A percentile compares a stretch with the other conserved stretches of the same genome.
These are phyloP conservation scores for Acanthamoeba castellanii DNA, from an alignment of 208 protist species.

Conservation along the genomic window DNA sequence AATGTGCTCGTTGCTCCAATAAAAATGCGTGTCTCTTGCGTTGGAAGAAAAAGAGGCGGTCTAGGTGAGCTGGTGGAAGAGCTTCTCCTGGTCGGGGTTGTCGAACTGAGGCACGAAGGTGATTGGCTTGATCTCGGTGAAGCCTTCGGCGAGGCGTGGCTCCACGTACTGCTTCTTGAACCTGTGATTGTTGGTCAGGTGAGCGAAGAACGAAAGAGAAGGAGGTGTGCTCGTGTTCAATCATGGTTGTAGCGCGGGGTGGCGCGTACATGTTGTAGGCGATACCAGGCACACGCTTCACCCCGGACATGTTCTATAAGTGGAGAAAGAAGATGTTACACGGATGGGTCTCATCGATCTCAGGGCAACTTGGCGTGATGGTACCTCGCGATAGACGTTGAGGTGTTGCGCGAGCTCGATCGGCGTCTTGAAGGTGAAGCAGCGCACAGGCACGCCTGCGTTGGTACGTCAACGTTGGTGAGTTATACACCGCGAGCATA, in stretches of 20 bases:
- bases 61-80: conserved; percentile 70
- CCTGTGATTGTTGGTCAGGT: not conserved
- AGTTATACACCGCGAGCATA: too few relatives aligned
- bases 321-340: not conserved
- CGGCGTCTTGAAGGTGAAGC: conserved; percentile 57
- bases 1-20: too few relatives aligned
- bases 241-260: too few relatives aligned
- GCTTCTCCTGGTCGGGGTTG: conserved; percentile 35
- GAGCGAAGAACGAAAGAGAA: not conserved
- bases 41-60: too few relatives aligned
- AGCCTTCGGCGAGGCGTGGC: conserved; percentile 55
- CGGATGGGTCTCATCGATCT: not conserved
- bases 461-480: too few relatives aligned
- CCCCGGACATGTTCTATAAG: not conserved
- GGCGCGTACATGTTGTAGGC: conserved; percentile 30
- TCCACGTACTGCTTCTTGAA: conserved; percentile 46
- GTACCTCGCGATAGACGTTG: conserved; percentile 71
- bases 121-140: conserved; percentile 76
- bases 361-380: too few relatives aligned
- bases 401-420: conserved; percentile 64
- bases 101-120: conserved; percentile 74
- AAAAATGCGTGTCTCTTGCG: too few relatives aligned
- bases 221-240: not conserved
- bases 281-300: conserved; percentile 18
- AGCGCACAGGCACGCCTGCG: conserved; percentile 41